Evolutionary conservation across 2,329 filamentous ascomycete genomes (phyloP).

Genomic region (Cylindrodendrum hubeiense): DNA sequence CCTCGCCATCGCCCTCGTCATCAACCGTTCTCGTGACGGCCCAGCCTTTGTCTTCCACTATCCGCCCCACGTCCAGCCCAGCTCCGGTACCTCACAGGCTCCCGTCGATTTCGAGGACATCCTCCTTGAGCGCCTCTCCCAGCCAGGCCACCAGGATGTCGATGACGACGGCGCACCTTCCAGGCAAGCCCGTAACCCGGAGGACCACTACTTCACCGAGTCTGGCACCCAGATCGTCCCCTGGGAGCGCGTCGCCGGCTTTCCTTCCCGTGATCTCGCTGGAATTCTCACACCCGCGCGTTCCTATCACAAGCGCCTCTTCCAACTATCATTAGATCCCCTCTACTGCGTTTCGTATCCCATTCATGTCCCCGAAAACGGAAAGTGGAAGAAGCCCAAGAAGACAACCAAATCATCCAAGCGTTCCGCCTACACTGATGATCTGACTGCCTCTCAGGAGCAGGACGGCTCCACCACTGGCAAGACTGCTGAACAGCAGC

Average conservation of each 20-base stretch:
- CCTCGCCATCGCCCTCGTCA: conserved; percentile 79
- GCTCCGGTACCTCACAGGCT: conserved; percentile 51
- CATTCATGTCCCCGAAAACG: conserved; percentile 83
- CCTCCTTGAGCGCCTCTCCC: conserved; percentile 60
- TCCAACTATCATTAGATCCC: conserved; percentile 85
- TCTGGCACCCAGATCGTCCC: conserved; percentile 70
- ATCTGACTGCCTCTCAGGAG: conserved; percentile 45
- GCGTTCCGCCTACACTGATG: conserved; percentile 52
- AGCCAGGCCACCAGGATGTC: conserved; percentile 51
- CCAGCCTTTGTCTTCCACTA: conserved; percentile 90
- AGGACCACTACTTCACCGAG: conserved; percentile 68
- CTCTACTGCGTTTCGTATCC: conserved; percentile 86
- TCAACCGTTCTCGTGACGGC: conserved; percentile 81
- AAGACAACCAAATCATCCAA: conserved; percentile 60
- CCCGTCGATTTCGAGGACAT: conserved; percentile 63
- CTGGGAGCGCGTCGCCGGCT: conserved; percentile 81
- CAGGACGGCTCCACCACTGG: conserved; percentile 40
- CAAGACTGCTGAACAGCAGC: conserved; percentile 45
- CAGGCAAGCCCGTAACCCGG: conserved; percentile 64
- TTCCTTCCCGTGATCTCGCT: conserved; percentile 82
- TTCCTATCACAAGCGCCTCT: conserved; percentile 83
- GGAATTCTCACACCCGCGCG: conserved; percentile 82
- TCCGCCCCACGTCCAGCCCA: conserved; percentile 69
- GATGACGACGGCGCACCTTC: conserved; percentile 54
- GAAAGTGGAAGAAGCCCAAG: conserved; percentile 78